These are phyloP conservation scores for Colletotrichum cuscutae DNA, from an alignment of 2,329 filamentous ascomycete genomes.

Conservation along the genomic window DNA sequence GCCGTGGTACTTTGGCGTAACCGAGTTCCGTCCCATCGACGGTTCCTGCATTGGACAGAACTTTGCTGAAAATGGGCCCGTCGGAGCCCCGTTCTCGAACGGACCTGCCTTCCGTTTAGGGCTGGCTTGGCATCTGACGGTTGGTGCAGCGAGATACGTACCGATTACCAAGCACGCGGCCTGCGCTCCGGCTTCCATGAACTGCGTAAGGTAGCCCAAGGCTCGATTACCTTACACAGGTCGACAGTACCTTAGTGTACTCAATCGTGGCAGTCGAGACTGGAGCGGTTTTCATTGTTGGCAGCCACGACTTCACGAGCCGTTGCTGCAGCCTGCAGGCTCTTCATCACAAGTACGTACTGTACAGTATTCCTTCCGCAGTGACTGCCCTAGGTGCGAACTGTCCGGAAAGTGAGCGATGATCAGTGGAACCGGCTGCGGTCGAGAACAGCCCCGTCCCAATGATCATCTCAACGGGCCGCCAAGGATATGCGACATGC, in stretches of 20 bases:
- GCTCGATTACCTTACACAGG: no score
- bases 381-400: background rate
- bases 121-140: background rate
- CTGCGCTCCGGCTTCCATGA: background rate
- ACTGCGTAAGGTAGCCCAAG: background rate
- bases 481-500: slow-evolving; percentile 13
- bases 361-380: background rate
- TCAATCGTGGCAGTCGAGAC: background rate
- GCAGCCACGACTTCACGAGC: background rate
- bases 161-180: background rate
- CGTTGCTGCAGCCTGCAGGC: background rate
- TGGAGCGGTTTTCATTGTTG: background rate
- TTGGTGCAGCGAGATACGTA: background rate
- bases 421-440: slow-evolving; percentile 22
- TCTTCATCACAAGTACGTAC: background rate
- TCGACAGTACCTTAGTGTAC: no score
- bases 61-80: slow-evolving; percentile 8
- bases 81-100: slow-evolving; percentile 8
- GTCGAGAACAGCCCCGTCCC: slow-evolving; percentile 27
- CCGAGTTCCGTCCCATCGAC: background rate
- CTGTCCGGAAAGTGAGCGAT: slow-evolving; percentile 17
- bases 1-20: background rate
- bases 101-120: slow-evolving; percentile 19
- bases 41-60: slow-evolving; percentile 11
- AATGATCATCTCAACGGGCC: slow-evolving; percentile 27